Percentiles rank a stretch among this genome's conserved stretches.
These are phyloP conservation scores for Cryptococcus sp. DNA, from an alignment of 1,284 basidiomycete species.

Conservation along the genomic window DNA sequence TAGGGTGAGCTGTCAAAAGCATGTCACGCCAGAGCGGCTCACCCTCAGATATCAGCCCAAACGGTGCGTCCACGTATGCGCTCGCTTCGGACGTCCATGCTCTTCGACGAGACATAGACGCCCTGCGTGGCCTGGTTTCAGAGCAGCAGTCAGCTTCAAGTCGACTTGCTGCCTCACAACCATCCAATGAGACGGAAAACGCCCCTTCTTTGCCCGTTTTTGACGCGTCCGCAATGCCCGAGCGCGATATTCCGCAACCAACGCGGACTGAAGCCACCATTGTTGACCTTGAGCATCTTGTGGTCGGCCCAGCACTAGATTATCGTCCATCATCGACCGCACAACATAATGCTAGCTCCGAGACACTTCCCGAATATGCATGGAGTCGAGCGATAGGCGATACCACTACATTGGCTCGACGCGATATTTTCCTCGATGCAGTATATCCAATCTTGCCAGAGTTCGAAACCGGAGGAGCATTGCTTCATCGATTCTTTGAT, in stretches of 20 bases:
- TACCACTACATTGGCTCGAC: neutral
- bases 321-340: constrained; percentile 8
- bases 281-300: constrained; percentile 4
- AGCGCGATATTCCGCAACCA: neutral
- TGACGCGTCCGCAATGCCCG: too few species aligned
- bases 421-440: neutral
- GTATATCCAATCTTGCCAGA: constrained; percentile 7
- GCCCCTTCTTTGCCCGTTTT: too few species aligned
- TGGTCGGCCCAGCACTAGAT: constrained; percentile 7
- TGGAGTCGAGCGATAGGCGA: neutral
- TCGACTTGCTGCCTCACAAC: too few species aligned
- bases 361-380: neutral
- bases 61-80: too few species aligned
- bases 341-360: neutral
- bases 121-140: too few species aligned
- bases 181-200: too few species aligned
- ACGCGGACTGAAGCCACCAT: constrained; percentile 4
- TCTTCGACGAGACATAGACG: too few species aligned
- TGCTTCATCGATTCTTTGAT: constrained; percentile 15
- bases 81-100: too few species aligned
- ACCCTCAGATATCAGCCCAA: neutral
- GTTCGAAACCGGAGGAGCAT: neutral
- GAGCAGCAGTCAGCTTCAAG: too few species aligned
- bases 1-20: too few species aligned
- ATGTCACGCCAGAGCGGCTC: neutral